A percentile compares a stretch with the other conserved stretches of the same genome.
Conservation (phyloP, 768 basidiomycete species). For the Trametopsis cervina region DNA sequence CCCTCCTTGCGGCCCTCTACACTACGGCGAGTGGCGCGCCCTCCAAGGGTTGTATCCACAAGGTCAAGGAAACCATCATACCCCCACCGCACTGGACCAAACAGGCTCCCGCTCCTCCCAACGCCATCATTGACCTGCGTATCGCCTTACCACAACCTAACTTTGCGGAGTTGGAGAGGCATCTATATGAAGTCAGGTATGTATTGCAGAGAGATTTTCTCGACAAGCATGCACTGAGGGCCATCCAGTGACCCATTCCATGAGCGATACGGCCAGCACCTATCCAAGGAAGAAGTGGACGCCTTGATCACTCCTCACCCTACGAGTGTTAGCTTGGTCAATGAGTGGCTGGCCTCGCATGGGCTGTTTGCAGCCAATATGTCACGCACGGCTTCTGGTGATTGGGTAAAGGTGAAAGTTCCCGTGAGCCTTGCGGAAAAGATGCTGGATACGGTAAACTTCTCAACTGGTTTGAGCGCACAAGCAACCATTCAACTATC, state of each 20-base stretch:
- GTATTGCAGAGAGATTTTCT: too few relatives aligned
- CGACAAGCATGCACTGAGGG: too few relatives aligned
- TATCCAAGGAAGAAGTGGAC: conserved; percentile 64
- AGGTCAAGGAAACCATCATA: conserved; percentile 42
- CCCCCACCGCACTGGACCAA: conserved; percentile 45
- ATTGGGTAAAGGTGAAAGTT: conserved; percentile 59
- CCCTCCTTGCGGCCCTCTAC: background rate
- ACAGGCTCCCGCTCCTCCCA: conserved; percentile 35
- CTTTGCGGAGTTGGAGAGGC: conserved; percentile 42
- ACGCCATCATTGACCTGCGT: conserved; percentile 44
- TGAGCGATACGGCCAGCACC: conserved; percentile 29
- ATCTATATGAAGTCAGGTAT: conserved; percentile 36
- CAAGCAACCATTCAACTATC: background rate
- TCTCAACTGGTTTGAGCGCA: background rate
- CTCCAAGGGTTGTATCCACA: conserved; percentile 11
- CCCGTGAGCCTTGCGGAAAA: conserved; percentile 55
- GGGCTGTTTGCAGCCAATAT: conserved; percentile 44
- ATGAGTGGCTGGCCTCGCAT: conserved; percentile 54
- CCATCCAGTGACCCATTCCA: conserved; percentile 25
- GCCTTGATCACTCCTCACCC: conserved; percentile 50
- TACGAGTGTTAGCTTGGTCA: conserved; percentile 44
- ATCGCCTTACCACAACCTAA: conserved; percentile 51
- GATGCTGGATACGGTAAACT: conserved; percentile 62
- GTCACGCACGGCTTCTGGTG: conserved; percentile 53
- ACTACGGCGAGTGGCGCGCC: conserved; percentile 3